Evolutionary conservation across 345 rosid species (phyloP).

Genomic region (Eucalyptus globulus): DNA sequence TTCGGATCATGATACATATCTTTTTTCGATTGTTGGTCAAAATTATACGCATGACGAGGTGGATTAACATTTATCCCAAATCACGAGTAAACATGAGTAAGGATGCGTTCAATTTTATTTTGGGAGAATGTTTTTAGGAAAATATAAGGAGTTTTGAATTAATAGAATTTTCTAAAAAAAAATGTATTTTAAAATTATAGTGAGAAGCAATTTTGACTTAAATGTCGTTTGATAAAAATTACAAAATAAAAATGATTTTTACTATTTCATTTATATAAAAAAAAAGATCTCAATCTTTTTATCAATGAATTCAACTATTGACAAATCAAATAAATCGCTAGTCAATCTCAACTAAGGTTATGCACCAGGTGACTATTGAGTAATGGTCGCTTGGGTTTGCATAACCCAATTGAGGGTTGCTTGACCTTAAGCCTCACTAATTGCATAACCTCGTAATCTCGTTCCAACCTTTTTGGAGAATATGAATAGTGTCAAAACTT

Average conservation of each 20-base stretch:
- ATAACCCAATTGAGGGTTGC: not conserved
- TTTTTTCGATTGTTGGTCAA: not conserved
- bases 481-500: rapidly evolving
- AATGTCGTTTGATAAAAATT: rapidly evolving
- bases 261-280: no score
- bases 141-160: no score
- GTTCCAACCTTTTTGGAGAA: rapidly evolving
- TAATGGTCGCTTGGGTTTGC: rapidly evolving
- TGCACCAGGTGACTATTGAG: rapidly evolving
- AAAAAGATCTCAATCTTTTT: rapidly evolving
- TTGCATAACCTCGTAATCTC: rapidly evolving
- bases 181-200: no score
- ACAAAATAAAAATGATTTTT: rapidly evolving
- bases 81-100: no score
- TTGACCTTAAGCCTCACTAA: rapidly evolving
- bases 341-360: no score
- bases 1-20: no score
- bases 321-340: rapidly evolving
- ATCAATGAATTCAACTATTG: rapidly evolving
- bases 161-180: rapidly evolving
- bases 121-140: rapidly evolving
- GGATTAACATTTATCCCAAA: rapidly evolving
- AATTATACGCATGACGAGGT: rapidly evolving
- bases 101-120: rapidly evolving
- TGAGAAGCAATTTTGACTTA: rapidly evolving